Percentiles rank a stretch among this genome's conserved stretches.
These are phyloP conservation scores for Cardamine chenopodiifolia DNA, from an alignment of 345 rosid species.

Conservation along the genomic window DNA sequence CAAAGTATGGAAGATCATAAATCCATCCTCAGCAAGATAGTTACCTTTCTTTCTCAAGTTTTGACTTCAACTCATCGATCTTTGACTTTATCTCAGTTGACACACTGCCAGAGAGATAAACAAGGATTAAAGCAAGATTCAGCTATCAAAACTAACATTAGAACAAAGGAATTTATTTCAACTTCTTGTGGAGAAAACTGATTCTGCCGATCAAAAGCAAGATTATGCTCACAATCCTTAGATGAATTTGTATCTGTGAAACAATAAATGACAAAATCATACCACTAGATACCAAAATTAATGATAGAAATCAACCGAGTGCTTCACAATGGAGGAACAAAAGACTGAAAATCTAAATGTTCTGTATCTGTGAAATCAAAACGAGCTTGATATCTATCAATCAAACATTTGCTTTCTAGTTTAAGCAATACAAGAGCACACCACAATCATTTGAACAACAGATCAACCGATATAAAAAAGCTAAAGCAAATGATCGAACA, in stretches of 20 bases:
- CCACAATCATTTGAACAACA: neutral
- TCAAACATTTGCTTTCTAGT: neutral
- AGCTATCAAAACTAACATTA: constrained; percentile 11
- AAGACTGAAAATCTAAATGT: neutral
- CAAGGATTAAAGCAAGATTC: constrained; percentile 12
- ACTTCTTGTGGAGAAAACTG: neutral
- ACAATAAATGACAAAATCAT: neutral
- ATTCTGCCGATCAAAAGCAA: constrained; percentile 10
- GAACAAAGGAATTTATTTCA: neutral
- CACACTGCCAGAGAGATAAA: constrained; percentile 51
- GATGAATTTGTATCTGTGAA: neutral
- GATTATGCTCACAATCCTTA: neutral
- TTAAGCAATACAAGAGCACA: neutral
- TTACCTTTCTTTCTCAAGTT: constrained; percentile 81
- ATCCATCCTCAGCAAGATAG: constrained; percentile 3
- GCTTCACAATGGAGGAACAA: neutral
- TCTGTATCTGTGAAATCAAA: constrained; percentile 11
- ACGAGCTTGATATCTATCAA: constrained; percentile 17
- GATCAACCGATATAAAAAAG: constrained; percentile 12
- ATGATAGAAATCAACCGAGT: neutral
- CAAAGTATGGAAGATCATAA: neutral
- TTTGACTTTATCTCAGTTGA: constrained; percentile 68
- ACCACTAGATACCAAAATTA: neutral
- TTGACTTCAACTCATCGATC: constrained; percentile 69
- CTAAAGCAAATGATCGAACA: constrained; percentile 19